Evolutionary conservation across 2,329 filamentous ascomycete genomes (phyloP), one percentile per base, ranked within the genome.

Genomic region (Dactylellina haptotyla): DNA sequence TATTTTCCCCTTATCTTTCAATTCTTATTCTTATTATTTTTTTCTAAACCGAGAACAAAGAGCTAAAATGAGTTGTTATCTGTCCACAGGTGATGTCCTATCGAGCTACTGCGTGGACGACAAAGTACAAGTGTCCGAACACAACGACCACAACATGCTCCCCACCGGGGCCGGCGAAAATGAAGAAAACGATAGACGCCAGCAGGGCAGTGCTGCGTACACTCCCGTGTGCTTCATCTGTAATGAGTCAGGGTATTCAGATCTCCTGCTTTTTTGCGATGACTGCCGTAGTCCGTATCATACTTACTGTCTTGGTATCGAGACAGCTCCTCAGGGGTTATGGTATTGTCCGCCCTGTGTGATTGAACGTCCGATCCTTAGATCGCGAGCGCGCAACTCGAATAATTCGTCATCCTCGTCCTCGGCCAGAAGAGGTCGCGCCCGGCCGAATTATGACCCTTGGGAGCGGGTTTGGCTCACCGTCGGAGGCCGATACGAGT

Each of bases 281-380:
- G 89, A 88, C 79, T 99, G 95, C 83, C 90, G 96, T 83, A 89
- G 89, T 32, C 87, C 91, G 45, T 97, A 94, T 78, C 95, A 99
- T 81, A 93, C 93, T 51, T 91, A 96, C 81, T 99, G 95, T 81
- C 87, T 96, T 74, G 93, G 91, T 32, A 85, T 97, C 54, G 89
- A 93, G 69, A 39, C 69, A 72, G 83, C 96, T 64, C 93, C 93
- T 20, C 82, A 85, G 28, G 91, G 90, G 26, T 84, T 89, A 76
- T 99, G 94, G 93, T 97, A 94, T 80, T 99, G 95, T 83, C 89
- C 95, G 81, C 88, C 90, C 78, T 99, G 95, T 81, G 81, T 81
- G 84, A 83, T 78, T 80, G 83, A 80, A 79, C 82, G 66, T 66
- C 69, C 69, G 54, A 57, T 59, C 41, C 69, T 73, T 51, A 54